Evolutionary conservation across 139 green algal species (phyloP), one percentile per base, ranked within the genome.

Genomic region (Asterochloris erici): DNA sequence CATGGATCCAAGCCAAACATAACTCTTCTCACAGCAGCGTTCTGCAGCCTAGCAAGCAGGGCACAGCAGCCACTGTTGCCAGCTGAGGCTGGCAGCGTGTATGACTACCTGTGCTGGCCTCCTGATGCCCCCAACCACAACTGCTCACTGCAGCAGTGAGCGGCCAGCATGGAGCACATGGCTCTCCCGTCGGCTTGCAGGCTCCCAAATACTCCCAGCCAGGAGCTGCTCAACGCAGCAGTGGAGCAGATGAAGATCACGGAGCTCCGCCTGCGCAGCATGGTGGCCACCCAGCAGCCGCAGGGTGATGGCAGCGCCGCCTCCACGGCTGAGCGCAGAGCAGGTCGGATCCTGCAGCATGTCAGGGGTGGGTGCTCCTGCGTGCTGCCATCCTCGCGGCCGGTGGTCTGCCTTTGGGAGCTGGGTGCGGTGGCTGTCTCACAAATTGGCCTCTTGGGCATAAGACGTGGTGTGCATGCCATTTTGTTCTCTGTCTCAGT

Each of bases 221-320:
- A 88, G 60, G 95, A 97, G 86, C 79, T 97, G 21, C 47, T 63
- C 1, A 76, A 76, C 14, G 95, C 96, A 0, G 95, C 95, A 0
- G 63, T 70, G 19, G 94, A 98, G 90, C 96, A 99, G 86, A 94
- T 97, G 92, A 96, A 97, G 84, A 99, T 99, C 76, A 99, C 96
- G 12, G 93, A 98, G 92, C 86, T 97, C 61, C 87, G 96, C 1
- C 85, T 99, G n/a, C 47, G 78, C 0, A 91, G 88, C 74, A 76
- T 97, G 24, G 73, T 94, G 27, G 77, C 47, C 15, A 66, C 24
- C 24, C n/a, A 66, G 21, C 24, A 77, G 28, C 38, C 60, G 23
- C 29, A 68, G 17, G 69, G 68, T 9, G 14, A 47, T 24, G 68
- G 61, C 17, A 26, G 63, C 66, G 24, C 15, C 71, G 71, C 28